A percentile compares a stretch with the other conserved stretches of the same genome.
Evolutionary conservation across 208 protist species (phyloP).

Genomic region (Acanthamoeba quina): DNA sequence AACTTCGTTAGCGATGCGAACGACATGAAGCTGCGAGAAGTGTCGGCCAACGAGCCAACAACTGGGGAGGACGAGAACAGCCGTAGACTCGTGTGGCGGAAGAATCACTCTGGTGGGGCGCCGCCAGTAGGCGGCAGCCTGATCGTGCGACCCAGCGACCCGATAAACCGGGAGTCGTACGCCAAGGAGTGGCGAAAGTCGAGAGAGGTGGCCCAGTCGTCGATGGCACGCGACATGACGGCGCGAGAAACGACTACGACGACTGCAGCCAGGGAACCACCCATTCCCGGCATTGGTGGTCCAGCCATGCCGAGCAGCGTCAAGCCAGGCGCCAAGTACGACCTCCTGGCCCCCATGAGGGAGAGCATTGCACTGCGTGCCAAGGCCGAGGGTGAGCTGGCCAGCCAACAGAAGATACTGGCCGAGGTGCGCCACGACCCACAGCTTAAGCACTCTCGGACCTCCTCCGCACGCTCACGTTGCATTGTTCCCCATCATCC

Average conservation of each 20-base stretch:
- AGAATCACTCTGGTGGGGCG: background rate
- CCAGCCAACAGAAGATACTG: background rate
- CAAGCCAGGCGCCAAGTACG: background rate
- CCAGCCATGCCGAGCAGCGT: background rate
- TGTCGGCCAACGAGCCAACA: background rate
- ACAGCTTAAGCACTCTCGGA: background rate
- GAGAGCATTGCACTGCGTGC: background rate
- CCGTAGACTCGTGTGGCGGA: background rate
- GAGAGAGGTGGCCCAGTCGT: background rate
- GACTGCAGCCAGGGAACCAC: background rate
- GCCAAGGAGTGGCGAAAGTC: background rate
- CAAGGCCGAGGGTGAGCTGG: background rate
- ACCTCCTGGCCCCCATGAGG: background rate
- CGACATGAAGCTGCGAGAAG: background rate
- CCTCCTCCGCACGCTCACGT: background rate
- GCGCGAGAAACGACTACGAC: background rate
- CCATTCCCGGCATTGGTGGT: background rate
- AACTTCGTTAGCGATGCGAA: background rate
- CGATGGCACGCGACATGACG: background rate
- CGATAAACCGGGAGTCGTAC: background rate
- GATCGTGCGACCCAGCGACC: background rate
- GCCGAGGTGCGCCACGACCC: background rate
- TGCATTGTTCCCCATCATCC: background rate
- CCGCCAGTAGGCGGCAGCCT: background rate
- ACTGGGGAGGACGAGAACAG: background rate